Evolutionary conservation across 1,139 yeast genomes (phyloP).

Genomic region (Ogataea hybrid): DNA sequence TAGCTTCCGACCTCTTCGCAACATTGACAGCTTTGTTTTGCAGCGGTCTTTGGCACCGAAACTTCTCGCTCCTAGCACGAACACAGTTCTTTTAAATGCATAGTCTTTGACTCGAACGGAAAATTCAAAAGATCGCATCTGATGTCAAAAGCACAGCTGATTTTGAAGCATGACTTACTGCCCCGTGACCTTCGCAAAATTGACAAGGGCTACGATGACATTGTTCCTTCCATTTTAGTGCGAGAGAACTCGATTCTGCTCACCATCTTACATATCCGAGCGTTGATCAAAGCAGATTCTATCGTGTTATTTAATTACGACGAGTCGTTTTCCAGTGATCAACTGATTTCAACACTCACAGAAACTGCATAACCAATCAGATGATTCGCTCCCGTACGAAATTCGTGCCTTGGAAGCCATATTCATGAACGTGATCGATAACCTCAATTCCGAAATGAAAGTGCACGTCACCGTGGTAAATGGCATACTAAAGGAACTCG

Average conservation of each 20-base stretch:
- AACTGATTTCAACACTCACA: conserved; percentile 85
- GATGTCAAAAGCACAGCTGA: conserved; percentile 75
- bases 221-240: conserved; percentile 83
- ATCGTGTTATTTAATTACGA: conserved; percentile 79
- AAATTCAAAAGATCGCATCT: conserved; percentile 71
- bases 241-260: conserved; percentile 77
- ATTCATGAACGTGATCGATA: conserved; percentile 77
- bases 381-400: conserved; percentile 54
- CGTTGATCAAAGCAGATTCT: conserved; percentile 74
- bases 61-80: conserved; percentile 7
- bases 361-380: conserved; percentile 47
- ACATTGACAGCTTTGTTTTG: conserved; percentile 24
- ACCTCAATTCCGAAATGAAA: conserved; percentile 81
- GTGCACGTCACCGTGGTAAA: conserved; percentile 72
- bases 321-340: conserved; percentile 57
- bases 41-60: conserved; percentile 26
- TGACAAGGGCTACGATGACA: conserved; percentile 85
- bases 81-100: conserved; percentile 47
- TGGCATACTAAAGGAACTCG: conserved; percentile 76
- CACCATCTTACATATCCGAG: conserved; percentile 81
- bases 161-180: conserved; percentile 69
- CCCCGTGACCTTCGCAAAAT: conserved; percentile 86
- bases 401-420: conserved; percentile 89
- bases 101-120: conserved; percentile 75
- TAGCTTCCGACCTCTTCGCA: conserved; percentile 6